Evolutionary conservation across 805 yeast genomes (phyloP).

Genomic region (Teunomyces lycoperdinae): DNA sequence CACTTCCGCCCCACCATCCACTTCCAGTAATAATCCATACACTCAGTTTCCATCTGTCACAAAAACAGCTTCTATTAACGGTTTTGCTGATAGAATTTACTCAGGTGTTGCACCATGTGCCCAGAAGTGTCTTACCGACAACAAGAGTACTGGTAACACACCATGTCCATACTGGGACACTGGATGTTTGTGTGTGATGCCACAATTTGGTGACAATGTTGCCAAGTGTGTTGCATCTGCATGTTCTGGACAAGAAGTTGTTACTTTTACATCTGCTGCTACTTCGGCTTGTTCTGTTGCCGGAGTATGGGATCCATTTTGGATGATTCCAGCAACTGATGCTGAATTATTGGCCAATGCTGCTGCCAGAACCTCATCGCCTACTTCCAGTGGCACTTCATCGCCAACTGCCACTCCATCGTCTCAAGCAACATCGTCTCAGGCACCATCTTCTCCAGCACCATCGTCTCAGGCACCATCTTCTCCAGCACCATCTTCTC

Average conservation of each 20-base stretch:
- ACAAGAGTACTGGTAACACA: constrained; percentile 26
- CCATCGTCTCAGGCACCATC: not conserved
- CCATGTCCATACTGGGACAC: constrained; percentile 46
- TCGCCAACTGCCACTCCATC: constrained; percentile 8
- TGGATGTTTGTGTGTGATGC: constrained; percentile 43
- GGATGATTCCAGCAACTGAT: constrained; percentile 25
- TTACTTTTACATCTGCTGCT: constrained; percentile 29
- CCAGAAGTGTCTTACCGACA: constrained; percentile 24
- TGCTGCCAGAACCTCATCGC: constrained; percentile 16
- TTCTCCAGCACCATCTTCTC: not conserved
- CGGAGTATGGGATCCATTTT: constrained; percentile 35
- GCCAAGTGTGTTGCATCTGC: constrained; percentile 30
- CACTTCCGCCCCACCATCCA: constrained; percentile 7
- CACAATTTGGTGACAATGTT: constrained; percentile 25
- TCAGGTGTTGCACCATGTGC: constrained; percentile 35
- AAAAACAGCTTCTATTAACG: constrained; percentile 39
- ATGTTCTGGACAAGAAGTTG: constrained; percentile 31
- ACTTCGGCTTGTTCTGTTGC: constrained; percentile 32
- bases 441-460: not conserved
- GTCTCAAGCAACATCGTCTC: not conserved
- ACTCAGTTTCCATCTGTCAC: constrained; percentile 30
- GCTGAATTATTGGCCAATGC: constrained; percentile 26
- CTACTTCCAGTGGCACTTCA: constrained; percentile 8
- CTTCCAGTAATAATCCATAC: constrained; percentile 13
- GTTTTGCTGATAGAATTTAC: constrained; percentile 39